These are phyloP conservation scores for Tilletia indica DNA, from an alignment of 1,284 basidiomycete species.

Conservation along the genomic window DNA sequence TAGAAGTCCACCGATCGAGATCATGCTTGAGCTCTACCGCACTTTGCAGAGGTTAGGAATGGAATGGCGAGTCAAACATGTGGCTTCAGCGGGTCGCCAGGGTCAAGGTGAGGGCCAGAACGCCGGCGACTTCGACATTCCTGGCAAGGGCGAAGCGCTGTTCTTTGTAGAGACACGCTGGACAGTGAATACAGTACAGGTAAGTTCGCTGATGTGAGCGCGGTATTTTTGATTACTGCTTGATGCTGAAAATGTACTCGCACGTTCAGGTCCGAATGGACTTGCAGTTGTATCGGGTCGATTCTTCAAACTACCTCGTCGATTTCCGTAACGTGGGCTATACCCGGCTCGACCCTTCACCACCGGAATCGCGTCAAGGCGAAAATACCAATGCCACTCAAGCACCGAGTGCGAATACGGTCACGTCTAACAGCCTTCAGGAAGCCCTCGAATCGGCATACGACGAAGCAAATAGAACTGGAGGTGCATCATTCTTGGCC, in stretches of 20 bases:
- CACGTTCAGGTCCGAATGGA: constrained; percentile 71
- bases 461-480: constrained; percentile 29
- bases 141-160: constrained; percentile 62
- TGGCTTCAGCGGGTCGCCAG: constrained; percentile 17
- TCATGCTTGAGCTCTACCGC: constrained; percentile 97
- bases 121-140: not conserved
- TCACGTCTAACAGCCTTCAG: constrained; percentile 4
- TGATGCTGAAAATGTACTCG: not conserved
- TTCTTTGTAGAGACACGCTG: constrained; percentile 95
- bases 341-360: constrained; percentile 61
- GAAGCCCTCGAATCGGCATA: constrained; percentile 30
- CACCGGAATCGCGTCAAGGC: constrained; percentile 34
- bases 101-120: constrained; percentile 18
- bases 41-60: constrained; percentile 88
- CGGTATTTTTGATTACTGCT: not conserved
- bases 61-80: constrained; percentile 72
- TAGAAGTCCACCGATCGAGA: constrained; percentile 94
- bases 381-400: not conserved
- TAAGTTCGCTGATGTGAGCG: not conserved
- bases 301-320: constrained; percentile 92
- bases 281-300: constrained; percentile 91
- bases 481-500: constrained; percentile 22
- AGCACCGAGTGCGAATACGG: constrained; percentile 17
- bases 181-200: constrained; percentile 64
- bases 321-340: constrained; percentile 97